These are phyloP conservation scores for Hanseniaspora vineae DNA, from an alignment of 805 yeast species.

Conservation along the genomic window DNA sequence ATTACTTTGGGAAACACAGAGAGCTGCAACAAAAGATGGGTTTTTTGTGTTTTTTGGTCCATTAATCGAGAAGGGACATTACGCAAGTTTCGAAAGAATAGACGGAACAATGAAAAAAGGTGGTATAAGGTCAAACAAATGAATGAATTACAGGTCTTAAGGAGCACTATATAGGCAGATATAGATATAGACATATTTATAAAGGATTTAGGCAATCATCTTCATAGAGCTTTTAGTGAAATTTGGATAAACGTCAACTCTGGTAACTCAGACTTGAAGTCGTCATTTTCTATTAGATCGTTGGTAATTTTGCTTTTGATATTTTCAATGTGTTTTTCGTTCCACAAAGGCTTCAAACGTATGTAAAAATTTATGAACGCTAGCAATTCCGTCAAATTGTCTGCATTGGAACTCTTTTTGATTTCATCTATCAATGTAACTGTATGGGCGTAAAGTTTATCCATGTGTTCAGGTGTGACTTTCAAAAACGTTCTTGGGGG, in stretches of 20 bases:
- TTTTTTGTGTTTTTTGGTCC: conserved; percentile 94
- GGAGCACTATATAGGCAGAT: not conserved
- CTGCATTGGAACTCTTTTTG: not conserved
- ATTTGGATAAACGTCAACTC: not conserved
- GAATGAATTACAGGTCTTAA: not conserved
- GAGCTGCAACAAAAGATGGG: conserved; percentile 87
- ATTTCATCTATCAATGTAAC: conserved; percentile 1
- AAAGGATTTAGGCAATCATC: not conserved
- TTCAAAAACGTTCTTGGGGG: not conserved
- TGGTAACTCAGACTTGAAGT: not conserved
- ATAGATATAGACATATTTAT: not conserved
- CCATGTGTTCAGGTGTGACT: conserved; percentile 1
- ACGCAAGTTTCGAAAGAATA: conserved; percentile 33
- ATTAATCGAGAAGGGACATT: conserved; percentile 47
- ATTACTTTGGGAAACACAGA: conserved; percentile 68
- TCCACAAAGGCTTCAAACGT: not conserved
- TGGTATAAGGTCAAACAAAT: conserved; percentile 20
- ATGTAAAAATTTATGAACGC: not conserved
- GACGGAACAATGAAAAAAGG: conserved; percentile 32
- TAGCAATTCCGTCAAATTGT: not conserved
- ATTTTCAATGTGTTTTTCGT: not conserved
- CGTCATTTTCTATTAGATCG: not conserved
- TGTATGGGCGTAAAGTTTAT: not conserved
- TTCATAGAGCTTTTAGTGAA: conserved; percentile 18
- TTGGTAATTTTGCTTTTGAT: not conserved